Percentiles rank a stretch among this genome's conserved stretches.
Evolutionary conservation across 768 basidiomycete genomes (phyloP).

Genomic region (Ephemerocybe angulata): DNA sequence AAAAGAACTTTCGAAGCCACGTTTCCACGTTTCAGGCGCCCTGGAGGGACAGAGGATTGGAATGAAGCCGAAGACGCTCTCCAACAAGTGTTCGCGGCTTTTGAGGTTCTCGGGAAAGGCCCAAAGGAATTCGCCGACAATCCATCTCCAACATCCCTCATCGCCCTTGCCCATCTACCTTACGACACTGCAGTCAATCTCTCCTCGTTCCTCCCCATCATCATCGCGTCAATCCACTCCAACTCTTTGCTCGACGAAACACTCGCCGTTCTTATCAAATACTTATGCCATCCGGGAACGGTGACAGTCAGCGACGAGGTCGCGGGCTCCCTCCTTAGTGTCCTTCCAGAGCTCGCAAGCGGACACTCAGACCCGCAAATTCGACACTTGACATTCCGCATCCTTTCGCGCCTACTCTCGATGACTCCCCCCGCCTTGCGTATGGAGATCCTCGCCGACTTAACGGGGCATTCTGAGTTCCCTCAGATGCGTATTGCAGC

Average conservation of each 20-base stretch:
- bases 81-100: constrained; percentile 34
- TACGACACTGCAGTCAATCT: constrained; percentile 18
- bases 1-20: constrained; percentile 41
- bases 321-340: constrained; percentile 42
- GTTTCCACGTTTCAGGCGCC: constrained; percentile 43
- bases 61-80: constrained; percentile 39
- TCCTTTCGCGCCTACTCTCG: constrained; percentile 52
- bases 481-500: constrained; percentile 70
- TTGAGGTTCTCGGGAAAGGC: constrained; percentile 29
- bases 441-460: constrained; percentile 52
- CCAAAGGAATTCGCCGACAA: constrained; percentile 10
- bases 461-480: constrained; percentile 45
- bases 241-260: constrained; percentile 56
- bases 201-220: constrained; percentile 33
- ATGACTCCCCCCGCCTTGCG: constrained; percentile 45
- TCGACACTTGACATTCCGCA: constrained; percentile 59
- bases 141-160: constrained; percentile 31
- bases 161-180: constrained; percentile 35
- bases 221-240: constrained; percentile 50
- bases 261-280: constrained; percentile 50
- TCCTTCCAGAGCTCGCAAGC: constrained; percentile 56
- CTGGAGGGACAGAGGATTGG: constrained; percentile 31
- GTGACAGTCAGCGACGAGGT: constrained; percentile 40
- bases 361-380: constrained; percentile 55
- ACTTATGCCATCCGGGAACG: constrained; percentile 24